Base-by-base conservation (phyloP, 352 stramenopile species). In the Globisporangium okanoganense region DNA sequence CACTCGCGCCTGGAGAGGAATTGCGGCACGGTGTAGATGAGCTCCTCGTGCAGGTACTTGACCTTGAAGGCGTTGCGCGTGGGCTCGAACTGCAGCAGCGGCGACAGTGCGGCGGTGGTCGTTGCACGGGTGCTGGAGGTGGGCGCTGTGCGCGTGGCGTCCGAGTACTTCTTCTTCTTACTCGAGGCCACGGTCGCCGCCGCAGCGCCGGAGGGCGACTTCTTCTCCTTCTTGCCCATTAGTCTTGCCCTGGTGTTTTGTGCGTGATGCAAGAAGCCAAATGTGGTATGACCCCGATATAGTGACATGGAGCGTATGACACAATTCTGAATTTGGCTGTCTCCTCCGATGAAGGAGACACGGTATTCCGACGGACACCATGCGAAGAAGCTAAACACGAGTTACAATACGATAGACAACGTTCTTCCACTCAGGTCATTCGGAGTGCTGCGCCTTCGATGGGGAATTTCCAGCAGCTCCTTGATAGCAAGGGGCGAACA, bases 1-100 rank as follows among this genome's bases (percentile, higher is more conserved):
- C 84, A 92, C 55, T 94, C 84, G 41, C 58, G 45, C 33, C 67
- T 72, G 40, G 79, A 83, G 45, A 94, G 63, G 67, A 92, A 90
- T 59, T 53, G 75, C 36, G 76, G 72, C 40, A 94, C 71, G 13
- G 73, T 67, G 52, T 76, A 88, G 58, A 94, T 94, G 57, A 90
- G 72, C 31, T 85, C 71, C 18, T 79, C 78, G 57, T 82, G 71
- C 38, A 94, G 70, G 33, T 67, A 31, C 38, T 58, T 63, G 33
- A 72, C 59, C 44, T 55, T 55, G 6, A 91, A 70, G 48, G 69
- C 66, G 8, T 65, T 64, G 41, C 69, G 70, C 25, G 58, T 65
- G 45, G 75, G 58, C 51, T 85, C 69, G 35, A 90, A 78, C 60
- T 72, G 76, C 57, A 90, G 64, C 27, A 73, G 56, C 20, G 73